Evolutionary conservation across 345 rosid species (phyloP).

Genomic region (Gossypium rotundifolium): DNA sequence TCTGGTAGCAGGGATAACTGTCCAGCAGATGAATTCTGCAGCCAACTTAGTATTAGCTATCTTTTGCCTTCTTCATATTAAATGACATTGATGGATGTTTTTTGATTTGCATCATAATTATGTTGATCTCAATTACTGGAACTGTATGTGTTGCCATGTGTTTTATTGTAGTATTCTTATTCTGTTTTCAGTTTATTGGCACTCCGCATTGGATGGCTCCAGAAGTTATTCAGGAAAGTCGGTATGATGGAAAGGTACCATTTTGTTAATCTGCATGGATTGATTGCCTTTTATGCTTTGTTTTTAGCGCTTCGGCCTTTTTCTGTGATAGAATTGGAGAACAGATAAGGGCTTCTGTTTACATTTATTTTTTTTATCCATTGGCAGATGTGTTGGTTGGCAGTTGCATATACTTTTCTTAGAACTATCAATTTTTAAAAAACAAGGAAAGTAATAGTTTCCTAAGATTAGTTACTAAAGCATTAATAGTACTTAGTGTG

Average conservation of each 20-base stretch:
- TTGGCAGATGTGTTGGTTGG: background rate
- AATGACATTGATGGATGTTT: background rate
- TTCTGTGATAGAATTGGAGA: background rate
- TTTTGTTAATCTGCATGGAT: conserved; percentile 11
- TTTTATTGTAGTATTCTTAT: background rate
- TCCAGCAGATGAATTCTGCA: background rate
- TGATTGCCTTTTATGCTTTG: conserved; percentile 4
- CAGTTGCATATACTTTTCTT: conserved; percentile 1
- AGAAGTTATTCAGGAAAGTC: conserved; percentile 98
- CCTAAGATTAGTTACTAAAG: background rate
- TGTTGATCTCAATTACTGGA: background rate
- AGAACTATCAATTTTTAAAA: background rate
- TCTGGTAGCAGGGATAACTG: background rate
- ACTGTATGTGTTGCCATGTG: background rate
- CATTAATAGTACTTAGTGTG: background rate
- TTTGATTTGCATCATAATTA: background rate
- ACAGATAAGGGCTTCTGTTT: conserved; percentile 5
- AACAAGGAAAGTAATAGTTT: background rate
- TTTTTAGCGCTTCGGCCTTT: background rate
- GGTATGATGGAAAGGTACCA: conserved; percentile 96
- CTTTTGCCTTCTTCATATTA: background rate
- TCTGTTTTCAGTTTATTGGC: conserved; percentile 73
- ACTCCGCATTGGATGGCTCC: conserved; percentile 99
- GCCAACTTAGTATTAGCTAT: background rate
- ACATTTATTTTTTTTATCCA: background rate